phyloP scores from a whole-genome alignment of 257 asterid genomes.

The Fraxinus americana region DNA sequence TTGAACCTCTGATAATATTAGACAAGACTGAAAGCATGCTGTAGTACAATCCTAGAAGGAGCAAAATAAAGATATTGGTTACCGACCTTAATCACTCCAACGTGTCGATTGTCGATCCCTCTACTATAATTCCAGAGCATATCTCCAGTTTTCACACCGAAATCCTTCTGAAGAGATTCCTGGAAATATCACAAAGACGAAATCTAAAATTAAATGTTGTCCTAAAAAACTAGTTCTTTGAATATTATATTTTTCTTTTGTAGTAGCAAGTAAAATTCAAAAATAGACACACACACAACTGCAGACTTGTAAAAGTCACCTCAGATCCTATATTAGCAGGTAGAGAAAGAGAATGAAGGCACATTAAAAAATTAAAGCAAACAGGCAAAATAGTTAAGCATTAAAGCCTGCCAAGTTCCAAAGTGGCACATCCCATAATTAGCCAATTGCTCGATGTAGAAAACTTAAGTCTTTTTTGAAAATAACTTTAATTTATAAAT shows the following conservation, averaged over 20 bases:
- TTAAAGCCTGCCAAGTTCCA: not conserved
- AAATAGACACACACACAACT: not conserved
- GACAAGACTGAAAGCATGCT: constrained; percentile 1
- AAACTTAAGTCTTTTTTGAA: not conserved
- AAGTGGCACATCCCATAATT: not conserved
- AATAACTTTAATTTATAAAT: not conserved
- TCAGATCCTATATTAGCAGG: not conserved
- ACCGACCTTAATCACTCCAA: constrained; percentile 66
- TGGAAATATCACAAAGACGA: constrained; percentile 37
- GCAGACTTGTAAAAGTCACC: not conserved
- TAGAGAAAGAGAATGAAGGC: not conserved
- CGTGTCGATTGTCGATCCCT: constrained; percentile 81
- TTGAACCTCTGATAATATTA: constrained; percentile 12
- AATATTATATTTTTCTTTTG: not conserved
- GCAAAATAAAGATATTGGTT: constrained; percentile 14
- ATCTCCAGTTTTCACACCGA: constrained; percentile 86
- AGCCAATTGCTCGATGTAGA: not conserved
- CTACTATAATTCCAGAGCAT: constrained; percentile 92
- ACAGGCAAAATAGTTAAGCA: not conserved
- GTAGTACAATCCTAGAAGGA: not conserved
- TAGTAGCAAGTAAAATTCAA: constrained; percentile 12
- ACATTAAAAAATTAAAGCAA: not conserved
- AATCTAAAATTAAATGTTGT: constrained; percentile 7
- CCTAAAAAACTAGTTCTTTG: not conserved
- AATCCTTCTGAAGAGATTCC: constrained; percentile 95